Base-by-base conservation (phyloP, 345 rosid species). In the Lepidium aucheri region DNA sequence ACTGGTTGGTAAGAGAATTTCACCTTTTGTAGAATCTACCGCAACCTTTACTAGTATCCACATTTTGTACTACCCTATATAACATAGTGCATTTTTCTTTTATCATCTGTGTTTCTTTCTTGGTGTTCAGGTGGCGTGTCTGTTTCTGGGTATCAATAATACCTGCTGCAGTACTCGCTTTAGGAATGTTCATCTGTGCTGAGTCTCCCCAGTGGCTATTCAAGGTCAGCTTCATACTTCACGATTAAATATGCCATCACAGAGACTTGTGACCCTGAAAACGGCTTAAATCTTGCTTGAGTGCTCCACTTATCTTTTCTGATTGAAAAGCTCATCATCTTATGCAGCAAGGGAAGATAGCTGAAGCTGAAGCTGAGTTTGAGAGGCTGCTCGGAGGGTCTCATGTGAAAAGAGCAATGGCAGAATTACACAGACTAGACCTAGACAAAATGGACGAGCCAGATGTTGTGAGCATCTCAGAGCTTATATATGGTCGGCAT, bases 161-260 rank as follows among this genome's bases (percentile, higher is more conserved):
- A 84, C 97, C 99, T 58, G 95, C 99, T 75, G 82, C 82, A 15
- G 58, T 80, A 41, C 97, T 94, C 44, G 92, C 84, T 75, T 55
- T 94, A 38, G 85, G 83, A 54, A 94, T 94, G 90, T 58, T 73
- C 63, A 76, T 90, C 69, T 94, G 95, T 77, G 96, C 80, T 6
- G 99, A 94, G 74, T 79, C 85, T 78, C 99, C 97, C 4, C 88
- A 84, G 53, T 94, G 99, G 99, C 65, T 94, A 52, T 86, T 77
- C 71, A 94, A 94, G 99, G 99, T 94, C 73, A 53, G 79, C 38
- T 76, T 53, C 34, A 22, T 14, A 17, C 6, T 39, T 58, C 59
- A 17, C 3, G 33, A 22, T 17, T 45, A 16, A 22, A 10, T 15
- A 8, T 36, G 36, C 61, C 40, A 40, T 39, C 52, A 56, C 35